Evolutionary conservation across 2,329 filamentous ascomycete species (phyloP).

Genomic region (Colletotrichum sp.): DNA sequence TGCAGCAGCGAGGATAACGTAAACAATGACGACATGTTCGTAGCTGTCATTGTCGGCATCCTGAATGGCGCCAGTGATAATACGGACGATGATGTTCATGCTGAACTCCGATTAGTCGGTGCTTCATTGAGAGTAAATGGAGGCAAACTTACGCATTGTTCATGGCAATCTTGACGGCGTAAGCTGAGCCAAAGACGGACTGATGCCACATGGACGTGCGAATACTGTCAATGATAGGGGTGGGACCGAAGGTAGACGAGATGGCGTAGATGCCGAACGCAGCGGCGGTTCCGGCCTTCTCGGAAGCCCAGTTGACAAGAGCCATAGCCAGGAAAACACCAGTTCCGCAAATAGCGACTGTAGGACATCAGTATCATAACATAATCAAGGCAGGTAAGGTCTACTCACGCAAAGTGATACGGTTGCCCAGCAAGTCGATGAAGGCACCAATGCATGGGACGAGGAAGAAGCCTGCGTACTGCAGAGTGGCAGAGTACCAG

Average conservation of each 20-base stretch:
- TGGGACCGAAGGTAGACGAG: constrained; percentile 59
- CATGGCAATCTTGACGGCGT: constrained; percentile 64
- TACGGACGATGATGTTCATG: constrained; percentile 65
- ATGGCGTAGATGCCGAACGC: constrained; percentile 66
- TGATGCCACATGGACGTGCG: constrained; percentile 65
- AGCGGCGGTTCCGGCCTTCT: constrained; percentile 57
- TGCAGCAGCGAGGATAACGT: constrained; percentile 55
- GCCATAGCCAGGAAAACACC: constrained; percentile 53
- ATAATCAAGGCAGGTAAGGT: no score
- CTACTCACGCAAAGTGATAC: constrained; percentile 45
- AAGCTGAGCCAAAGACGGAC: constrained; percentile 64
- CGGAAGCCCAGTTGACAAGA: constrained; percentile 56
- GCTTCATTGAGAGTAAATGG: no score
- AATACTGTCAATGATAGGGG: constrained; percentile 64
- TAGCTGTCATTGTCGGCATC: constrained; percentile 63
- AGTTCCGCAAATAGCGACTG: constrained; percentile 46
- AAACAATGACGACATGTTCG: constrained; percentile 58
- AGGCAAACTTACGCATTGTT: constrained; percentile 48
- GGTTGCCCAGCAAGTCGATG: constrained; percentile 60
- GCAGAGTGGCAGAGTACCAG: constrained; percentile 63
- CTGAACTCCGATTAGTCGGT: constrained; percentile 26
- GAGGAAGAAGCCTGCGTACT: constrained; percentile 62
- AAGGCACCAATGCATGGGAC: constrained; percentile 61
- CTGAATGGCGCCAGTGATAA: constrained; percentile 63
- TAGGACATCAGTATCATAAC: no score